Evolutionary conservation across 176 grass and related monocot genomes (phyloP).

Genomic region (Phoenix dactylifera): DNA sequence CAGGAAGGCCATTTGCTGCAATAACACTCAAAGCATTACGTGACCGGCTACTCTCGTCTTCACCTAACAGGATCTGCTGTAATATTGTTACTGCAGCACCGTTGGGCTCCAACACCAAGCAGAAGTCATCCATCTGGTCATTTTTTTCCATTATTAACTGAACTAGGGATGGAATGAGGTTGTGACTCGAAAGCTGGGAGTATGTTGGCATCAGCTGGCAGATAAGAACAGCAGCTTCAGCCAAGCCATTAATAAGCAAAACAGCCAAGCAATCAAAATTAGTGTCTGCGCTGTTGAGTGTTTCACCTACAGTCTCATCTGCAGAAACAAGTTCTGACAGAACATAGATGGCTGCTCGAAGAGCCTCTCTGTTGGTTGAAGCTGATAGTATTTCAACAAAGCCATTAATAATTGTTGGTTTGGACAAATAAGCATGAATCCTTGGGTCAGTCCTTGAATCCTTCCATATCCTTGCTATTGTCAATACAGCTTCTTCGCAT

Average conservation of each 20-base stretch:
- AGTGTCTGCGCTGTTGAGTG: background rate
- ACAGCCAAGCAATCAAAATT: background rate
- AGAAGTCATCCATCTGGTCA: background rate
- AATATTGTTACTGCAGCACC: background rate
- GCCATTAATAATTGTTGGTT: background rate
- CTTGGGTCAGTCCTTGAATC: background rate
- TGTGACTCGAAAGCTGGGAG: background rate
- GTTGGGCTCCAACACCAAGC: background rate
- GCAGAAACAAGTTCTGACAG: background rate
- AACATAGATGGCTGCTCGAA: conserved; percentile 1
- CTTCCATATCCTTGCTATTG: conserved; percentile 1
- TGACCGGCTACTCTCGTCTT: background rate
- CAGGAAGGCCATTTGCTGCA: background rate
- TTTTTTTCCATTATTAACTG: background rate
- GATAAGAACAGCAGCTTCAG: background rate
- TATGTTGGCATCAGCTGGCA: background rate
- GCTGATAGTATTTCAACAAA: background rate
- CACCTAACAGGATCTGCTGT: background rate
- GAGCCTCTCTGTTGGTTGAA: background rate
- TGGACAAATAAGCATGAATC: background rate
- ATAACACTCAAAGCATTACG: background rate
- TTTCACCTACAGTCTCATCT: conserved; percentile 1
- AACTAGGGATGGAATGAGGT: background rate
- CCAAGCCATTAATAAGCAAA: background rate
- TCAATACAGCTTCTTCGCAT: background rate